Conservation (phyloP, 1,284 basidiomycete species). For the Trichosporon asahii region DNA sequence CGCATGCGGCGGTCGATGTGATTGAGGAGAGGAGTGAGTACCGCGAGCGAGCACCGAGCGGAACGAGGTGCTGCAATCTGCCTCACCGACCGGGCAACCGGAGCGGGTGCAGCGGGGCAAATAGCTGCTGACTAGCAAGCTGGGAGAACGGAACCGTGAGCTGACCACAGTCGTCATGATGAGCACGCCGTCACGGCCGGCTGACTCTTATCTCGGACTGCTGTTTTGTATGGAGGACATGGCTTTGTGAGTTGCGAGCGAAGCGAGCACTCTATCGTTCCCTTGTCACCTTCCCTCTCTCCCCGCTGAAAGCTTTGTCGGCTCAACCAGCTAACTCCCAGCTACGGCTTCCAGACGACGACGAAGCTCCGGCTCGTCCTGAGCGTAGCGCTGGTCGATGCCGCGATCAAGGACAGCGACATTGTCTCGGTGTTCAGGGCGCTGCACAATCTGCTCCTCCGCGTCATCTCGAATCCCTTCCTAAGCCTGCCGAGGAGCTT, state of each 20-base stretch:
- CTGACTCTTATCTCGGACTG: conserved; percentile 50
- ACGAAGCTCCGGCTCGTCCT: conserved; percentile 49
- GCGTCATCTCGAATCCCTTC: conserved; percentile 46
- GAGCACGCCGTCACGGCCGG: conserved; percentile 42
- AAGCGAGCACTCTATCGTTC: not conserved
- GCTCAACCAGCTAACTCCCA: conserved; percentile 18
- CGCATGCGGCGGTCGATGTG: conserved; percentile 50
- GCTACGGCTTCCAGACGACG: conserved; percentile 51
- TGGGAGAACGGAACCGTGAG: not conserved
- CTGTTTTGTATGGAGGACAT: conserved; percentile 53
- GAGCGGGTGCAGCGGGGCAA: too few relatives aligned
- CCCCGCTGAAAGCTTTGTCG: not conserved
- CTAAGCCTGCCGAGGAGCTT: conserved; percentile 36
- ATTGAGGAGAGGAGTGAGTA: conserved; percentile 51
- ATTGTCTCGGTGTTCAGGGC: conserved; percentile 50
- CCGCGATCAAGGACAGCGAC: conserved; percentile 51
- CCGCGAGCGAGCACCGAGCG: not conserved
- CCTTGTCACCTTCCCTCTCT: not conserved
- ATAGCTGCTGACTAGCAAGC: too few relatives aligned
- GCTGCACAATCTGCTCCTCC: conserved; percentile 46
- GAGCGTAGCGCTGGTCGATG: conserved; percentile 50
- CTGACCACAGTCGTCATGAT: conserved; percentile 45
- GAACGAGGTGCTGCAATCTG: not conserved
- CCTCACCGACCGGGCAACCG: too few relatives aligned
- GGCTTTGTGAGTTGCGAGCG: conserved; percentile 46